Conservation (phyloP, 2,329 filamentous ascomycete genomes). For the Westerdykella aurantiaca region DNA sequence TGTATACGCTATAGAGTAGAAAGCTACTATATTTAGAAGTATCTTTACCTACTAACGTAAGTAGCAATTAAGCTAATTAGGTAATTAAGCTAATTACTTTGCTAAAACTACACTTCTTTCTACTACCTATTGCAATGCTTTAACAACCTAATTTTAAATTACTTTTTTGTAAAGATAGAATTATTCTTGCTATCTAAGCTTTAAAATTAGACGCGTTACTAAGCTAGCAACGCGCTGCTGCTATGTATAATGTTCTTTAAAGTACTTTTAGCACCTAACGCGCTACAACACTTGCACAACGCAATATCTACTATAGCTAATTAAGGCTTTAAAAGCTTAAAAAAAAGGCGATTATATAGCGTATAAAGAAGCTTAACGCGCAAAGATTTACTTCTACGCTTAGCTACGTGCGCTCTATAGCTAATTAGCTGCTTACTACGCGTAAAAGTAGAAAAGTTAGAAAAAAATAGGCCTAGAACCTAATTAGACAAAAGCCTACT, state of each 20-base stretch:
- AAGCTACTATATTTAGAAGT: too few species aligned
- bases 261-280: background rate
- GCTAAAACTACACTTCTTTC: background rate
- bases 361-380: constrained; percentile 6
- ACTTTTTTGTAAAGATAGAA: background rate
- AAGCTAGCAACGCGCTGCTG: too few species aligned
- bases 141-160: background rate
- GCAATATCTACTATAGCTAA: constrained; percentile 2
- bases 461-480: constrained; percentile 7
- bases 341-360: constrained; percentile 7
- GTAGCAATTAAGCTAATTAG: too few species aligned
- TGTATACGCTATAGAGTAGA: too few species aligned
- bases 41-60: too few species aligned
- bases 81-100: too few species aligned
- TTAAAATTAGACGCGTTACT: too few species aligned
- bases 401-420: too few species aligned
- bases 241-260: too few species aligned
- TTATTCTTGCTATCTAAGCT: background rate
- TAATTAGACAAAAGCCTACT: too few species aligned
- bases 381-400: constrained; percentile 1
- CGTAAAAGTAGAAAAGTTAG: constrained; percentile 4
- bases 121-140: background rate
- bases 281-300: constrained; percentile 3
- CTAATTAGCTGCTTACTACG: constrained; percentile 6
- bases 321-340: constrained; percentile 5